phyloP scores from a whole-genome alignment of 805 yeast species.

The Candida ortonii region DNA sequence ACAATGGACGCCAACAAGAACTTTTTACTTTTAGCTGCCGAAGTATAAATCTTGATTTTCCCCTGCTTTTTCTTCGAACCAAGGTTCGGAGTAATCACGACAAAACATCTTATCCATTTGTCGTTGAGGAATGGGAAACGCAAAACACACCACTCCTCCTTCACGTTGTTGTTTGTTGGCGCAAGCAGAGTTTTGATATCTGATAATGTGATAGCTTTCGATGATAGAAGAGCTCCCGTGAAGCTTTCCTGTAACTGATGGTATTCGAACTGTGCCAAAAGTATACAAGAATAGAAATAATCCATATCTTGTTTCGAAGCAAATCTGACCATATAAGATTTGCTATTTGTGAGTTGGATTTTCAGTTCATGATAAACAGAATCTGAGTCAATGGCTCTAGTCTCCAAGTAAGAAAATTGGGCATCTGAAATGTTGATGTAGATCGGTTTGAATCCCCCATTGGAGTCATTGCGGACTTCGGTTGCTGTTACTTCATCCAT shows the following conservation, averaged over 20 bases:
- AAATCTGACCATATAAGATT: constrained; percentile 24
- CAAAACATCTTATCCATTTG: constrained; percentile 57
- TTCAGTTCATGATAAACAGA: constrained; percentile 14
- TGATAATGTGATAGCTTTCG: constrained; percentile 52
- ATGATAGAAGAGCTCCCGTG: constrained; percentile 60
- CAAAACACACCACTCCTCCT: constrained; percentile 61
- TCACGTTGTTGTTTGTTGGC: constrained; percentile 43
- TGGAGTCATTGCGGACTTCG: constrained; percentile 28
- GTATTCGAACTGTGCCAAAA: constrained; percentile 55
- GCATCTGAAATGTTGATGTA: constrained; percentile 53
- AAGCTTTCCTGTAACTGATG: constrained; percentile 57
- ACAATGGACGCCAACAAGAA: constrained; percentile 49
- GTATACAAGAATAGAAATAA: constrained; percentile 42
- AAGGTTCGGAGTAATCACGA: constrained; percentile 49
- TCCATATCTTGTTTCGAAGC: constrained; percentile 27
- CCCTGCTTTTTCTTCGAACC: constrained; percentile 43
- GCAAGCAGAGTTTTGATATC: constrained; percentile 60
- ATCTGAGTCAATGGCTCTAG: constrained; percentile 5
- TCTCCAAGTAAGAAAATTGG: constrained; percentile 21
- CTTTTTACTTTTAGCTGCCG: constrained; percentile 48
- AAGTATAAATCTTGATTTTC: constrained; percentile 50
- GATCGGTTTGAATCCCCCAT: constrained; percentile 45
- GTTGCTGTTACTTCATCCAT: constrained; percentile 32
- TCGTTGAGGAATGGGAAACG: constrained; percentile 56
- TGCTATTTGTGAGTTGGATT: constrained; percentile 27